phyloP scores from a whole-genome alignment of 2,329 filamentous ascomycete species.

The Fusarium udum region DNA sequence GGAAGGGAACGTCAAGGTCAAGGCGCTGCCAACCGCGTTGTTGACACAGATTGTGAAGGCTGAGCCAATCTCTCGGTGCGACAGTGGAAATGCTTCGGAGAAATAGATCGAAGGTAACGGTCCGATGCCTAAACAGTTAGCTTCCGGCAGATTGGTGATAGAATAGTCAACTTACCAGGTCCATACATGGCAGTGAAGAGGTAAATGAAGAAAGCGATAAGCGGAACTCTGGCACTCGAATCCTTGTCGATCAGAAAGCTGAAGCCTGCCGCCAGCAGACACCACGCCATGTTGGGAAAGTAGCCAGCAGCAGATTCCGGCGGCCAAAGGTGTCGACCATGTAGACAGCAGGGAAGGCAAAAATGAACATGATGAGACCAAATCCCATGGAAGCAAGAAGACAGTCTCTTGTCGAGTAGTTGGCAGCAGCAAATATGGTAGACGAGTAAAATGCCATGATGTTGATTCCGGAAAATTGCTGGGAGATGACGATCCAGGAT shows the following conservation, averaged over 20 bases:
- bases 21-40: slow-evolving; percentile 42
- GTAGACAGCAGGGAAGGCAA: slow-evolving; percentile 63
- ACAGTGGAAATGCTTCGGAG: slow-evolving; percentile 64
- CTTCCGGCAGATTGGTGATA: fast-evolving
- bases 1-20: slow-evolving; percentile 56
- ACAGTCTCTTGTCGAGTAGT: slow-evolving; percentile 49
- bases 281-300: slow-evolving; percentile 47
- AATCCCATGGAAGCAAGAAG: slow-evolving; percentile 64
- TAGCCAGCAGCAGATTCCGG: slow-evolving; percentile 52
- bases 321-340: slow-evolving; percentile 64
- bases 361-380: slow-evolving; percentile 62
- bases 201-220: slow-evolving; percentile 62
- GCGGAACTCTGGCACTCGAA: slow-evolving; percentile 52
- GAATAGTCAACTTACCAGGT: slow-evolving; percentile 42
- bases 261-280: slow-evolving; percentile 48
- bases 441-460: slow-evolving; percentile 61
- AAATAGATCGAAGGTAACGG: slow-evolving; percentile 56
- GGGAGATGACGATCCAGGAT: slow-evolving; percentile 46
- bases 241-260: slow-evolving; percentile 58
- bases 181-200: slow-evolving; percentile 57
- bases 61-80: slow-evolving; percentile 56
- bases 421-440: slow-evolving; percentile 59
- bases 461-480: slow-evolving; percentile 40
- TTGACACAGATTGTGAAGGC: slow-evolving; percentile 47
- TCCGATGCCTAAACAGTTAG: slow-evolving; percentile 40